Evolutionary conservation across 495 filamentous ascomycete species (phyloP).

Genomic region (Penicillium lagena): DNA sequence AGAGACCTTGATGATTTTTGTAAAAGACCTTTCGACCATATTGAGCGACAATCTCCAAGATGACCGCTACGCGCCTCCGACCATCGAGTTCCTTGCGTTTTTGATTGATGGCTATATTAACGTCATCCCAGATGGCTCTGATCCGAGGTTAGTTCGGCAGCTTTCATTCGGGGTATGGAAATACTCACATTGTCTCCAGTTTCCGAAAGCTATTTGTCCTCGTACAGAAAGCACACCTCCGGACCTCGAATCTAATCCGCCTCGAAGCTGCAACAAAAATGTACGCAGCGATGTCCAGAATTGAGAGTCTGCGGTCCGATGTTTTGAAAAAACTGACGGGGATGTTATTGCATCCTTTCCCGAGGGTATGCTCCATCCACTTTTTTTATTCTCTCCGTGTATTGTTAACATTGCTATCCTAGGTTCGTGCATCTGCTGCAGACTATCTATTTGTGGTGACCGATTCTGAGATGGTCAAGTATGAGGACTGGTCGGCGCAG

Average conservation of each 20-base stretch:
- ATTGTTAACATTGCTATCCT: background rate
- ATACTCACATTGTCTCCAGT: constrained; percentile 14
- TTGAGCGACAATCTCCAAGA: constrained; percentile 42
- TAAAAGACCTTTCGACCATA: constrained; percentile 35
- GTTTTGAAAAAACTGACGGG: constrained; percentile 49
- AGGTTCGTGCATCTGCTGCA: constrained; percentile 32
- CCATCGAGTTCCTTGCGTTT: constrained; percentile 69
- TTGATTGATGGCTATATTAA: constrained; percentile 50
- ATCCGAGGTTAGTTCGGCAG: constrained; percentile 13
- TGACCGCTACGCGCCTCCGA: constrained; percentile 68
- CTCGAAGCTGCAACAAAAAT: constrained; percentile 71
- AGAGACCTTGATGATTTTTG: constrained; percentile 23
- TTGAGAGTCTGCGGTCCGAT: constrained; percentile 31
- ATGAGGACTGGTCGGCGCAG: constrained; percentile 36
- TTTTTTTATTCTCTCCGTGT: background rate
- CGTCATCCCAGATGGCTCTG: constrained; percentile 6
- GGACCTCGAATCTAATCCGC: constrained; percentile 70
- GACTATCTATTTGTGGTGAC: constrained; percentile 35
- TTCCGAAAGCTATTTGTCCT: constrained; percentile 57
- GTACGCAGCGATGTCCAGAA: constrained; percentile 58
- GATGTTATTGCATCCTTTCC: constrained; percentile 60
- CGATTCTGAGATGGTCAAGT: constrained; percentile 23
- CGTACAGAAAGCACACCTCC: constrained; percentile 74
- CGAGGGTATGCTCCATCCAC: constrained; percentile 38
- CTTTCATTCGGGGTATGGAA: no score